phyloP scores from a whole-genome alignment of 2,329 filamentous ascomycete species.

The Sphaerulina vaccinii region DNA sequence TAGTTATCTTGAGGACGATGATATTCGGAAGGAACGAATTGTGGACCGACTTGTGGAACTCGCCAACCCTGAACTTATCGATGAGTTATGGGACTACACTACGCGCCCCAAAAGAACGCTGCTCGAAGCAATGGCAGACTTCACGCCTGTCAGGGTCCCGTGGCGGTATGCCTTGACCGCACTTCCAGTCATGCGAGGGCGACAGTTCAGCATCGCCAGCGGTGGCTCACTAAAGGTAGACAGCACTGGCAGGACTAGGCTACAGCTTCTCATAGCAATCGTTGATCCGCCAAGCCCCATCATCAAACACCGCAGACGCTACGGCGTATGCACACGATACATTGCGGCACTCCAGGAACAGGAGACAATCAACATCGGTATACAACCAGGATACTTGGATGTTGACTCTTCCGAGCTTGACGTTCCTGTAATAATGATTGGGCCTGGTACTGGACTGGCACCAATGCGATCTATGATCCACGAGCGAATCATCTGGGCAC shows the following conservation, averaged over 20 bases:
- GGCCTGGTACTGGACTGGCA: conserved; percentile 82
- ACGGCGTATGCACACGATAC: conserved; percentile 89
- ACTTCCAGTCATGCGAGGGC: conserved; percentile 79
- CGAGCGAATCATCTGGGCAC: conserved; percentile 57
- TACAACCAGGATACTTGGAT: conserved; percentile 55
- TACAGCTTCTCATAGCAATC: conserved; percentile 39
- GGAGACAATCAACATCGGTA: conserved; percentile 59
- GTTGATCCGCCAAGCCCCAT: conserved; percentile 55
- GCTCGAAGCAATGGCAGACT: conserved; percentile 88
- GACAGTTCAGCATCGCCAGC: conserved; percentile 90
- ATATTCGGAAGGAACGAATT: conserved; percentile 71
- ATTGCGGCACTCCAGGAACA: conserved; percentile 63
- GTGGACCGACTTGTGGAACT: conserved; percentile 81
- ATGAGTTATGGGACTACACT: conserved; percentile 95
- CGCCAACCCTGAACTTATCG: conserved; percentile 71
- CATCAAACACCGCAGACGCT: conserved; percentile 84
- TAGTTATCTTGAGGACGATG: conserved; percentile 50
- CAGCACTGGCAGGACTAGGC: conserved; percentile 27
- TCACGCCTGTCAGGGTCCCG: conserved; percentile 78
- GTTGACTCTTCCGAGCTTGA: conserved; percentile 48
- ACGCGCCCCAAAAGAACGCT: conserved; percentile 87
- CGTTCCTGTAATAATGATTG: conserved; percentile 71
- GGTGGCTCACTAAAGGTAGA: conserved; percentile 51
- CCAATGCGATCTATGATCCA: conserved; percentile 80
- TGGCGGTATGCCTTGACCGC: conserved; percentile 68